Evolutionary conservation across 495 filamentous ascomycete species (phyloP), one percentile per base, ranked within the genome.

Genomic region (Acidiella bohemica): DNA sequence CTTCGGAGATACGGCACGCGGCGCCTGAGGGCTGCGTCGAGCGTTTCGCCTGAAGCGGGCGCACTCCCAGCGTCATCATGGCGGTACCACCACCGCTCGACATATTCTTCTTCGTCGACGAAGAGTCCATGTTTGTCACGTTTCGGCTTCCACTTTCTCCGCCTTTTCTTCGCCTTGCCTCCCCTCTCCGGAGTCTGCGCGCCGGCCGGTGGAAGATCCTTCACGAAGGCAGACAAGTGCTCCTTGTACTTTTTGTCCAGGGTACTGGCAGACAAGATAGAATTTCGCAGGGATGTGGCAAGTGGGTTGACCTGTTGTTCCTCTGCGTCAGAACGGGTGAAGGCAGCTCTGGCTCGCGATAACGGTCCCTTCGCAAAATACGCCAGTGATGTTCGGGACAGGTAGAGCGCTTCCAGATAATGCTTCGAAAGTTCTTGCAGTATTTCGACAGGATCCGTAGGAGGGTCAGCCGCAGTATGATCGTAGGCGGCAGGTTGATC

Each of bases 281-380:
- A 67, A 33, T 73, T 72, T 47, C 78, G 72, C 18, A 94, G 64
- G 43, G 80, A 90, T 1, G 67, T 64, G 32, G 78, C 59, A 3
- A 93, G 61, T 32, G 81, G 70, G 2, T 35, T 31, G 11, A 56
- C 37, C 11, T 36, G 33, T n/a, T n/a, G n/a, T 49, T 50, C 18
- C 48, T 64, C 54, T 56, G 64, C 66, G 12, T 71, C 66, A 19
- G 73, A 11, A 4, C 12, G 64, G 19, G 72, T 59, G 46, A 93
- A 84, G 24, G 75, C 73, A 33, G 77, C 78, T 39, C 90, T 72
- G 16, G 83, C 84, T 51, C 85, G 73, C n/a, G 92, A 81, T 16
- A 96, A 67, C 3, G 90, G 85, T 1, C 90, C 90, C 66, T 97
- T 97, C 14, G 88, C 82, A 65, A 96, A 97, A 57, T 94, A 97